Percentiles rank a stretch among this genome's conserved stretches.
phyloP scores from a whole-genome alignment of 345 rosid genomes.

The Aquilaria sinensis region DNA sequence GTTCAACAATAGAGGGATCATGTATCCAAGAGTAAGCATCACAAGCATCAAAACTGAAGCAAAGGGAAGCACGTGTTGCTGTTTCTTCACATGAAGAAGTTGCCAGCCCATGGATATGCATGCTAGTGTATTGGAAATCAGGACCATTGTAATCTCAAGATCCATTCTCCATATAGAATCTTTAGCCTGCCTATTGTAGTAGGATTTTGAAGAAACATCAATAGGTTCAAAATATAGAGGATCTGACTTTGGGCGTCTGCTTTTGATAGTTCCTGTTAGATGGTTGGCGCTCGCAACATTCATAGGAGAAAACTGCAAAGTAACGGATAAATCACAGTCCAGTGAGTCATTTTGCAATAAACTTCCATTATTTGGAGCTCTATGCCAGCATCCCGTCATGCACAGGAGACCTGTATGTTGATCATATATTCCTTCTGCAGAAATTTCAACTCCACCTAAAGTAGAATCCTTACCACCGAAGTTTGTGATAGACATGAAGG shows the following conservation, averaged over 20 bases:
- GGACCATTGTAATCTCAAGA: conserved; percentile 73
- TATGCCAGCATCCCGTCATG: conserved; percentile 74
- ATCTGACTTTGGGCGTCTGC: conserved; percentile 52
- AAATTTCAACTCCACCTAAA: conserved; percentile 34
- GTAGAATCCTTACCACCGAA: conserved; percentile 18
- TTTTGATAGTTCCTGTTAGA: conserved; percentile 62
- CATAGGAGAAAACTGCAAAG: conserved; percentile 48
- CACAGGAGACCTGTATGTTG: conserved; percentile 58
- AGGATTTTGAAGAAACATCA: conserved; percentile 49
- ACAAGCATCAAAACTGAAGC: conserved; percentile 59
- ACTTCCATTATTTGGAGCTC: conserved; percentile 15
- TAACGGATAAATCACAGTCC: conserved; percentile 61
- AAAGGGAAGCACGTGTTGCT: conserved; percentile 63
- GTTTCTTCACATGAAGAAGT: conserved; percentile 66
- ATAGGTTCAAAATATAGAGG: conserved; percentile 55
- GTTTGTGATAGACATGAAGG: conserved; percentile 21
- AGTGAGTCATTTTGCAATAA: conserved; percentile 21
- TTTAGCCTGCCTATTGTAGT: conserved; percentile 48
- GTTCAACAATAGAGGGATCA: conserved; percentile 73
- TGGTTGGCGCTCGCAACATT: conserved; percentile 38
- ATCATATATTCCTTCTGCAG: conserved; percentile 76
- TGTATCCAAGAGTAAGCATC: conserved; percentile 64
- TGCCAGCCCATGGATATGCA: conserved; percentile 70
- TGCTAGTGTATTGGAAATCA: conserved; percentile 64
- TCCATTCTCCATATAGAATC: conserved; percentile 89